These are phyloP conservation scores for Rhodocollybia butyracea DNA, from an alignment of 768 basidiomycete species.

Conservation along the genomic window DNA sequence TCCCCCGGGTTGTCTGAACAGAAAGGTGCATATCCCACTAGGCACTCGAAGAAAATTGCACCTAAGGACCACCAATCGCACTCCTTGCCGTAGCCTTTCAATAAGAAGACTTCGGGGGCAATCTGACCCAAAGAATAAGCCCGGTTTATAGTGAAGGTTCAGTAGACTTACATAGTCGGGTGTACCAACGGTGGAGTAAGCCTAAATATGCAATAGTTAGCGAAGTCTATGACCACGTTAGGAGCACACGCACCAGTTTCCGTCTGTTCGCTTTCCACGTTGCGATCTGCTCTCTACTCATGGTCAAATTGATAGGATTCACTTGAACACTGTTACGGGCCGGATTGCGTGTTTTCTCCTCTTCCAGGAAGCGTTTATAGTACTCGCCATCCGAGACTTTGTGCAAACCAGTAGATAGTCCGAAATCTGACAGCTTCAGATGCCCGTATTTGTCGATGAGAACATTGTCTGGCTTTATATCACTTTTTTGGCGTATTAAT, in stretches of 20 bases:
- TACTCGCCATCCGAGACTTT: constrained; percentile 93
- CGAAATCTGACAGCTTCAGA: constrained; percentile 97
- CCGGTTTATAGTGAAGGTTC: not conserved
- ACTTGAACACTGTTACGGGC: constrained; percentile 96
- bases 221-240: not conserved
- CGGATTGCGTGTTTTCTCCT: constrained; percentile 57
- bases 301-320: constrained; percentile 95
- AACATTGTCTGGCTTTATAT: constrained; percentile 99
- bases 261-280: constrained; percentile 99
- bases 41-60: constrained; percentile 98
- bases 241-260: constrained; percentile 64
- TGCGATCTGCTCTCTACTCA: constrained; percentile 94
- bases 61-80: constrained; percentile 99
- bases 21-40: constrained; percentile 97
- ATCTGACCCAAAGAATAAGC: constrained; percentile 49
- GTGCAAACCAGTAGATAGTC: constrained; percentile 95
- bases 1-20: constrained; percentile 96
- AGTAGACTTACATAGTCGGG: constrained; percentile 53
- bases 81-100: constrained; percentile 97
- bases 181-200: constrained; percentile 86
- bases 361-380: constrained; percentile 88
- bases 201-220: constrained; percentile 40
- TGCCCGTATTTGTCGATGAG: constrained; percentile 97
- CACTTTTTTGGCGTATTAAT: constrained; percentile 44
- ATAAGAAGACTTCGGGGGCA: constrained; percentile 94